Percentiles rank a stretch among this genome's conserved stretches.
Conservation (phyloP, 2,329 filamentous ascomycete species). For the Xylaria sp. region DNA sequence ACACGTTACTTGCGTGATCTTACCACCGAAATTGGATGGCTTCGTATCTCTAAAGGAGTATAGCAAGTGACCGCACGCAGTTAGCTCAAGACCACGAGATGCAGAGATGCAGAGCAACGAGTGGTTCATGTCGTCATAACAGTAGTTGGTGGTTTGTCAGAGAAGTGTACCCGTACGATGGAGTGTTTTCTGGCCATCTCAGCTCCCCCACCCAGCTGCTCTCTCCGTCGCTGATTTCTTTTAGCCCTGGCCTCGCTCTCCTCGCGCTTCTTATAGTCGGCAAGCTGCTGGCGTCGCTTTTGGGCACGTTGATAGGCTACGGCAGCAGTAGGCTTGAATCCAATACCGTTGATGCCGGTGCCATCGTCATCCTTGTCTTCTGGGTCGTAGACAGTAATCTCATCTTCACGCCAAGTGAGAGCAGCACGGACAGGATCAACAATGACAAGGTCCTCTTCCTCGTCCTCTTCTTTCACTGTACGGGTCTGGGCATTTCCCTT, state of each 20-base stretch:
- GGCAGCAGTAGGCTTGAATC: conserved; percentile 71
- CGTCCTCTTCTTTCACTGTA: conserved; percentile 49
- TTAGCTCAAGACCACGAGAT: neutral
- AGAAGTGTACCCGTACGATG: conserved; percentile 47
- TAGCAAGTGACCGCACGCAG: neutral
- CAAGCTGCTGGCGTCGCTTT: conserved; percentile 69
- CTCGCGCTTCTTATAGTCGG: conserved; percentile 69
- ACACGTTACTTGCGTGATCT: neutral
- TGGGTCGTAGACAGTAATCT: conserved; percentile 73
- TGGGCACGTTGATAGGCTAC: conserved; percentile 66
- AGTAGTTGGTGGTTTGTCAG: conserved; percentile 46
- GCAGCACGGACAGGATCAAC: conserved; percentile 66
- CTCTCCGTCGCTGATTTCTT: conserved; percentile 62
- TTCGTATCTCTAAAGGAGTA: neutral
- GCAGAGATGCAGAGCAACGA: neutral
- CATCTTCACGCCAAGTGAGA: conserved; percentile 74
- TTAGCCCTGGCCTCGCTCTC: conserved; percentile 67
- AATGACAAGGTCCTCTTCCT: conserved; percentile 47
- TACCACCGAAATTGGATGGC: neutral
- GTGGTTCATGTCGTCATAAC: conserved; percentile 45
- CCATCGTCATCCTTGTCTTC: conserved; percentile 74
- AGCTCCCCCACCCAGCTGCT: conserved; percentile 44
- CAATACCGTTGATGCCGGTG: conserved; percentile 73
- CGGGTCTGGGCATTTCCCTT: conserved; percentile 38
- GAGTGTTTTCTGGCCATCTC: conserved; percentile 44